Evolutionary conservation across 2,329 filamentous ascomycete genomes (phyloP), one percentile per base, ranked within the genome.

Genomic region (Aspergillus oerlinghausenensis): DNA sequence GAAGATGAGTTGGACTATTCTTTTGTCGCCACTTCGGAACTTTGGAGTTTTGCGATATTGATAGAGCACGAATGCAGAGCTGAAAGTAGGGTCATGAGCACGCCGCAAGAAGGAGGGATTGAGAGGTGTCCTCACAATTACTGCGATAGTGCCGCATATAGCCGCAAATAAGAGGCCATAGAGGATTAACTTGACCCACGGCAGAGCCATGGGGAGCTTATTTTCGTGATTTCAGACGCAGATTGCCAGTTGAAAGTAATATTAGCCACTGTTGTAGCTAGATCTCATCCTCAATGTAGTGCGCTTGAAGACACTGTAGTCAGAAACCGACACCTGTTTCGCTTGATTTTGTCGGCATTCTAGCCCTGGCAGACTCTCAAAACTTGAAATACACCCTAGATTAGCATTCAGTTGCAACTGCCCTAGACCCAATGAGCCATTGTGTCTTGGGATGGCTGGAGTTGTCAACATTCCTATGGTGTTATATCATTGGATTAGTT

Each of bases 1-100:
- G 79, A 54, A 92, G 79, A 72, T 92, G 85, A 6, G 80, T 79
- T 26, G 77, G 76, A 3, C 59, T 58, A 51, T 64, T 57, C 50
- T 54, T 67, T 23, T 59, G 57, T 49, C 71, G 70, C 58, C 64
- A 65, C 66, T 67, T 68, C 28, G 69, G 64, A 11, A 72, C 61
- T 26, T 55, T 40, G 17, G 59, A 64, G 51, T 67, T 67, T 32
- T 73, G 70, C 9, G 71, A 71, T 14, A 63, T 60, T n/a, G 62
- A 52, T 11, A 73, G 65, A 3, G 65, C 58, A 57, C 58, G 40
- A 32, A 68, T 19, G 48, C 70, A 25, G 32, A 65, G 10, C 73
- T 74, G 55, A 45, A 59, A 43, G 43, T 10, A 11, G 11, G 35
- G 21, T 26, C 21, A 49, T 69, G 42, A 56, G 58, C 54, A 9